Percentiles rank a stretch among this genome's conserved stretches.
phyloP scores from a whole-genome alignment of 1,284 basidiomycete genomes.

The Ustilago shanxiensis region DNA sequence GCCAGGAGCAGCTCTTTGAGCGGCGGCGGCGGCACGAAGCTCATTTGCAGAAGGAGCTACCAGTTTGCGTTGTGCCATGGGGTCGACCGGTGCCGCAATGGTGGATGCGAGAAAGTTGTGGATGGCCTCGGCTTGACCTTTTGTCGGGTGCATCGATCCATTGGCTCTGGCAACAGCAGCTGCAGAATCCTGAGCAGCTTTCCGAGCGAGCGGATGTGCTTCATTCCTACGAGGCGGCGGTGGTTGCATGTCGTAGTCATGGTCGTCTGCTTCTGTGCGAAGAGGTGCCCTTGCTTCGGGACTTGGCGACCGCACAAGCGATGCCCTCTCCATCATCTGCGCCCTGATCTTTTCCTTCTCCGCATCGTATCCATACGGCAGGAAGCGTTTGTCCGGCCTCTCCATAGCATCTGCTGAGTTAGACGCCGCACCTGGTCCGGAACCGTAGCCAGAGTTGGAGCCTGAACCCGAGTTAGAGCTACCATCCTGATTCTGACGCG shows the following conservation, averaged over 20 bases:
- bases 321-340: conserved; percentile 50
- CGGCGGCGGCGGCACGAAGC: conserved; percentile 22
- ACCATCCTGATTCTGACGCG: conserved; percentile 26
- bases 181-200: conserved; percentile 12
- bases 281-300: conserved; percentile 17
- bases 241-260: conserved; percentile 37
- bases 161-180: conserved; percentile 13
- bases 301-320: conserved; percentile 44
- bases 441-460: conserved; percentile 31
- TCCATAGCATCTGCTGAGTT: conserved; percentile 26
- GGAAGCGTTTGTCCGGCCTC: conserved; percentile 26
- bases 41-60: conserved; percentile 34
- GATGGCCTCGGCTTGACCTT: conserved; percentile 39
- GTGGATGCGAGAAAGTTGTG: conserved; percentile 48
- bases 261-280: conserved; percentile 8
- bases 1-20: conserved; percentile 15
- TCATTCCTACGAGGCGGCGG: conserved; percentile 49
- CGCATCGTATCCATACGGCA: conserved; percentile 50
- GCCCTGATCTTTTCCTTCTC: conserved; percentile 43
- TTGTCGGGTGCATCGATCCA: conserved; percentile 35
- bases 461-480: conserved; percentile 40
- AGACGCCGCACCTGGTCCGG: conserved; percentile 21
- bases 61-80: conserved; percentile 33
- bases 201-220: conserved; percentile 39
- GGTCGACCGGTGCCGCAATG: conserved; percentile 37